Conservation (phyloP, 139 green algal genomes). For the Ostreobium quekettii region DNA sequence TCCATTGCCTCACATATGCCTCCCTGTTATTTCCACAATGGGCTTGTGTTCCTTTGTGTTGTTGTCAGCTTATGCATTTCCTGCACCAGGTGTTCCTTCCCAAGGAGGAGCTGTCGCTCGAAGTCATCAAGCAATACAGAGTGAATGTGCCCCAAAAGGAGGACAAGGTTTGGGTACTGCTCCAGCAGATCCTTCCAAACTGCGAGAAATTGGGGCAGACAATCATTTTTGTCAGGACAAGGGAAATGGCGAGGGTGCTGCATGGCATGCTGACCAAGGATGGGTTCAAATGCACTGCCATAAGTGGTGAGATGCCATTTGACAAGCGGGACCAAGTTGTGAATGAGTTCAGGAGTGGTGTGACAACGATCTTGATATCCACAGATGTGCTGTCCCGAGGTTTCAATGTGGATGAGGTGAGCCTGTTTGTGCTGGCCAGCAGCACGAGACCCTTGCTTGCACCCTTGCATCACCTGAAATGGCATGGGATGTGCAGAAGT, state of each 20-base stretch:
- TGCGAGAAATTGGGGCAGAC: conserved; percentile 95
- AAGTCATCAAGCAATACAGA: conserved; percentile 97
- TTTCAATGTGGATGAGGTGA: conserved; percentile 91
- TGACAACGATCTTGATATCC: conserved; percentile 92
- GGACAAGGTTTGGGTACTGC: conserved; percentile 11
- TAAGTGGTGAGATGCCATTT: conserved; percentile 27
- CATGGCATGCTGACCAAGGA: conserved; percentile 64
- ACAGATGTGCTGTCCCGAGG: conserved; percentile 93
- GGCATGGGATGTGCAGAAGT: too few relatives aligned
- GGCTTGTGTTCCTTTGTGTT: conserved; percentile 16
- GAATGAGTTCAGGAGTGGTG: conserved; percentile 77
- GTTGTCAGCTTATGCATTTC: neutral
- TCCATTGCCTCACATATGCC: too few relatives aligned
- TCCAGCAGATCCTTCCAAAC: conserved; percentile 83
- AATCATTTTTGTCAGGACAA: conserved; percentile 93
- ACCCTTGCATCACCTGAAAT: too few relatives aligned
- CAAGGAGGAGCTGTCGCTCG: conserved; percentile 85
- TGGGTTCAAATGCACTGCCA: conserved; percentile 89
- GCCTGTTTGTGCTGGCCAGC: neutral
- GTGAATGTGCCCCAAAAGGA: conserved; percentile 37
- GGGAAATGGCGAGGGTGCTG: conserved; percentile 43
- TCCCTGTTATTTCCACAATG: neutral
- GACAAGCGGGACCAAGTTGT: conserved; percentile 14
- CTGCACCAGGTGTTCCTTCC: conserved; percentile 70
- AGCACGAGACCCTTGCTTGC: too few relatives aligned